Conservation (phyloP, 768 basidiomycete genomes). For the Gymnopilus dilepis region DNA sequence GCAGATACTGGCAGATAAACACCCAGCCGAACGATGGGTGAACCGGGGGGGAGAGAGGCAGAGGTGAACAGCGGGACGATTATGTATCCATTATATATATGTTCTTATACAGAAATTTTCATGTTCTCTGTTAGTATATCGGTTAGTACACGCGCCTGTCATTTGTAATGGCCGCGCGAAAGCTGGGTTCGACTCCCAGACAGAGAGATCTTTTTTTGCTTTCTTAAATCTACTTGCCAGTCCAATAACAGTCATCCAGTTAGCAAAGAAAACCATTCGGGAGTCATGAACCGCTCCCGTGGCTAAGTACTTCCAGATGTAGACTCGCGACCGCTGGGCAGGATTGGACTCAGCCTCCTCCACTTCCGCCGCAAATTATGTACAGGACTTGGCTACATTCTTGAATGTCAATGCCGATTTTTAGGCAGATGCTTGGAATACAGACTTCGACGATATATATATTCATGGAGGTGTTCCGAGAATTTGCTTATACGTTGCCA, state of each 20-base stretch:
- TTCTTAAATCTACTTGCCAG: no score
- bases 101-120: not conserved
- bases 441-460: not conserved
- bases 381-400: not conserved
- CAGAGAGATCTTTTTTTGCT: no score
- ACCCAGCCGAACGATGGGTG: no score
- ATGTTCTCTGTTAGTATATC: not conserved
- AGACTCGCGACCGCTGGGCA: not conserved
- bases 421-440: not conserved
- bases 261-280: no score
- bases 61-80: no score
- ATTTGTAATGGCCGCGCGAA: not conserved
- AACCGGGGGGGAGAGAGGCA: no score
- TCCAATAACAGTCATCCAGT: no score
- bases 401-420: not conserved
- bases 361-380: not conserved
- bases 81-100: no score
- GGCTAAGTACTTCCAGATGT: not conserved
- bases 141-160: conserved; percentile 1
- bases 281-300: conserved; percentile 1
- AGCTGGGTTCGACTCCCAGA: conserved; percentile 1
- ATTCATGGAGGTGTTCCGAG: not conserved
- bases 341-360: not conserved
- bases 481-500: not conserved
- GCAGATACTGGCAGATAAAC: no score